Evolutionary conservation across 163 green algal genomes (phyloP).

Genomic region (Scenedesmus sp.): DNA sequence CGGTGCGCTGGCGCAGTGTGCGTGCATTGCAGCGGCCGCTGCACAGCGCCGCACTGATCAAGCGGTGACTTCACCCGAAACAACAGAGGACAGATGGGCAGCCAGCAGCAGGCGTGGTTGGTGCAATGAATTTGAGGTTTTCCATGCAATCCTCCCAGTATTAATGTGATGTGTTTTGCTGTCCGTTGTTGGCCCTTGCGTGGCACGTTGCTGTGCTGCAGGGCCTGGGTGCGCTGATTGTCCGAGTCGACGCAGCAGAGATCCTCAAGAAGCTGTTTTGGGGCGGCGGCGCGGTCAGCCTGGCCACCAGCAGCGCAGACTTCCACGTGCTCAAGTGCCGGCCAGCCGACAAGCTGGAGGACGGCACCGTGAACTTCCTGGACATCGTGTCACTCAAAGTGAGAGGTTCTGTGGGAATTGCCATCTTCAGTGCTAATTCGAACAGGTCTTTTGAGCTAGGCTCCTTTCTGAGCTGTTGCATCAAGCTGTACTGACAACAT

Average conservation of each 20-base stretch:
- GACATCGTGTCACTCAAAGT: slow-evolving; percentile 79
- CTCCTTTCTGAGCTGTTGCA: background rate
- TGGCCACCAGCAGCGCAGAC: slow-evolving; percentile 78
- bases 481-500: background rate
- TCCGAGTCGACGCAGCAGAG: slow-evolving; percentile 69
- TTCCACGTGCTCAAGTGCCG: slow-evolving; percentile 82
- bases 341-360: slow-evolving; percentile 76
- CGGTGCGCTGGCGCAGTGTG: slow-evolving; percentile 57
- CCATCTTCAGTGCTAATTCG: too few species aligned
- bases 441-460: background rate
- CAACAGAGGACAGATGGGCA: too few species aligned
- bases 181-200: background rate
- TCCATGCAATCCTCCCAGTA: too few species aligned
- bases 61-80: too few species aligned
- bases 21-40: too few species aligned
- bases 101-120: too few species aligned
- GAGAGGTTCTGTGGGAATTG: too few species aligned
- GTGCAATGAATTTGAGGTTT: too few species aligned
- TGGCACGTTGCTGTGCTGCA: background rate
- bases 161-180: too few species aligned
- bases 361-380: slow-evolving; percentile 86
- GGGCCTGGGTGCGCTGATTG: slow-evolving; percentile 84
- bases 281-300: slow-evolving; percentile 80
- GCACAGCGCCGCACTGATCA: too few species aligned
- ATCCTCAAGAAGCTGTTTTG: slow-evolving; percentile 80